Base-by-base conservation (phyloP, 345 rosid genomes). In the Aquilaria yunnanensis region DNA sequence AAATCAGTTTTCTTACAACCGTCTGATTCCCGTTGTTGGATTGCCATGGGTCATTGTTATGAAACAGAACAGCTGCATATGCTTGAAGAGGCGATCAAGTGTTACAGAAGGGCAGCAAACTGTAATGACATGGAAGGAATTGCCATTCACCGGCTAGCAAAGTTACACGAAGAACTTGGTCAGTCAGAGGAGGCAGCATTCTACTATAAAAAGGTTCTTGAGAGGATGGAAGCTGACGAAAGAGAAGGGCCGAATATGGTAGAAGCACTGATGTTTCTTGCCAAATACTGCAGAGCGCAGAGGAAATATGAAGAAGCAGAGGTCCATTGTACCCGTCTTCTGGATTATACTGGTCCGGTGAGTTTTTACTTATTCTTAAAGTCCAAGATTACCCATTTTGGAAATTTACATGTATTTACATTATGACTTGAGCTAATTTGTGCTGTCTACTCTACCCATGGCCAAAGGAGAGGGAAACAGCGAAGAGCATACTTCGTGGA, bases 11-110 rank as follows among this genome's bases (percentile, higher is more conserved):
- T 80, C 78, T 85, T 90, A 74, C 96, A 90, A 64, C 93, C 97
- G 2, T 83, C 70, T 68, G 97, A 94, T 81, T 85, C 97, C 71
- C 83, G 99, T 66, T 59, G 87, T 71, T 94, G 97, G 99, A 91
- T 90, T 62, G 99, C 99, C 4, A 94, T 94, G 96, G 99, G 93
- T 59, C 89, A 90, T 62, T 90, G 97, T 72, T 94, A 88, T 60
- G 90, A 91, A 64, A 81, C 88, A 0, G 93, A 94, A 52, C 86
- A 88, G 77, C 90, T 94, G 64, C 86, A 75, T 71, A 85, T 90
- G 93, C 88, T 87, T 37, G 97, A 90, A 75, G 96, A 86, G 54
- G 96, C 99, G 71, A 84, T 94, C 67, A 86, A 88, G 77, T 94
- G 97, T 78, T 90, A 94, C 71, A 85, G 77, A 77, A 87, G 86